Base-by-base conservation (phyloP, 306 rosid species). In the Oxytropis ochrocephala region DNA sequence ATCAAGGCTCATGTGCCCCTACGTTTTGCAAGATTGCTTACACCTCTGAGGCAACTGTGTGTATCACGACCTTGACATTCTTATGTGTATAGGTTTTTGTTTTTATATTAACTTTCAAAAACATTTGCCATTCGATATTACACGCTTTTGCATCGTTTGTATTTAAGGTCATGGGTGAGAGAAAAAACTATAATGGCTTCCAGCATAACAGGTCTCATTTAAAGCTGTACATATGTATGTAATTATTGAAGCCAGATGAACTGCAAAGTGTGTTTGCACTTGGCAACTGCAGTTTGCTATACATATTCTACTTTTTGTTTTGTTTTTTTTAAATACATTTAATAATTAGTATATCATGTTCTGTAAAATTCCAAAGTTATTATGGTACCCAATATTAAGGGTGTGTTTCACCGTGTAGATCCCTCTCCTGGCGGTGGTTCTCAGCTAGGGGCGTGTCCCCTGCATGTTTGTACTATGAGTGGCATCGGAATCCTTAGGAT, bases 1-100 rank as follows among this genome's bases (percentile, higher is more conserved):
- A 77, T 94, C 73, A 85, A 83, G 83, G 98, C 98, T 46, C 86
- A 90, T 16, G 98, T 94, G 16, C 98, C 98, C 70, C 95, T 90
- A 11, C 87, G 98, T 55, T 90, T 84, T 76, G 96, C 98, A 57
- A 94, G 95, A 89, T 80, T 94, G 77, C 91, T 88, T 46, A 90
- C 97, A 72, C 98, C 97, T 52, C 78, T 90, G 95, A 85, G 97
- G 82, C 97, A 90, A 74, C 77, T 84, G 41, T 90, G 86, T 73
- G 67, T 80, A 72, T 72, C 94, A 17, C 79, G 59, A 80, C 64
- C 82, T 49, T 71, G 56, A 67, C 74, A 72, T 56, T 50, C 83
- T 57, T 67, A 17, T 13, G 44, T 30, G 36, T 12, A 7, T 76
- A 60, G 39, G 16, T 47, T 42, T 8, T 49, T 47, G 36, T 64